Evolutionary conservation across 495 filamentous ascomycete genomes (phyloP), one percentile per base, ranked within the genome.

Genomic region (Aspergillus ellipticus): DNA sequence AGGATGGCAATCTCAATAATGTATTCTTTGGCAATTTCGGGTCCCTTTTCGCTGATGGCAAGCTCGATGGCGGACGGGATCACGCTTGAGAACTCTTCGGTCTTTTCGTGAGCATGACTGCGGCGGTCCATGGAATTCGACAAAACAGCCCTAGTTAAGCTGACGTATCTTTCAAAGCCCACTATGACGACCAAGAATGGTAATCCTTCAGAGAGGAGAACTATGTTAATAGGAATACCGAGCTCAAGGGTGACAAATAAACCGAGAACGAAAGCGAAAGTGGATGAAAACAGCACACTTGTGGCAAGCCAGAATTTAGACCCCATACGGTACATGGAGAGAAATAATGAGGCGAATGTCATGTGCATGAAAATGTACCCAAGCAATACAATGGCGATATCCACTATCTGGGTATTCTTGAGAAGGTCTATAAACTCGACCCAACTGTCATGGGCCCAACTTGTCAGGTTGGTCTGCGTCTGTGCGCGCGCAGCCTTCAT

Each of bases 1-100:
- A 59, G 42, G 16, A 59, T 59, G 3, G 39, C 37, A 16, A 59
- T 59, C 37, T 59, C 57, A 21, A 55, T 55, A 17, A 53, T 29
- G 41, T 59, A 59, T 19, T 59, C 57, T 11, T 53, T 49, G 24
- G 51, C 41, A 19, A 59, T 47, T 3, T 51, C 41, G 10, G 50
- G 55, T 11, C 57, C 57, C 29, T 55, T 47, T 19, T 47, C 51
- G 29, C 39, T 45, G 39, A 59, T 59, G 1, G 46, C 57, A 10
- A 42, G 41, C 19, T 59, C 51, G 24, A 59, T 59, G 11, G 57
- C 54, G 24, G 50, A 48, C 20, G 42, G 51, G 24, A 53, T 29
- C 6, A 20, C 11, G 16, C 37, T 41, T 41, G 42, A 24, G 17
- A 16, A 45, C 8, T 17, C 42, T 11, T 21, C 21, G 2, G 49